Percentiles rank a stretch among this genome's conserved stretches.
Evolutionary conservation across 805 yeast species (phyloP).

Genomic region (Sungouiozyma ichnusensis): DNA sequence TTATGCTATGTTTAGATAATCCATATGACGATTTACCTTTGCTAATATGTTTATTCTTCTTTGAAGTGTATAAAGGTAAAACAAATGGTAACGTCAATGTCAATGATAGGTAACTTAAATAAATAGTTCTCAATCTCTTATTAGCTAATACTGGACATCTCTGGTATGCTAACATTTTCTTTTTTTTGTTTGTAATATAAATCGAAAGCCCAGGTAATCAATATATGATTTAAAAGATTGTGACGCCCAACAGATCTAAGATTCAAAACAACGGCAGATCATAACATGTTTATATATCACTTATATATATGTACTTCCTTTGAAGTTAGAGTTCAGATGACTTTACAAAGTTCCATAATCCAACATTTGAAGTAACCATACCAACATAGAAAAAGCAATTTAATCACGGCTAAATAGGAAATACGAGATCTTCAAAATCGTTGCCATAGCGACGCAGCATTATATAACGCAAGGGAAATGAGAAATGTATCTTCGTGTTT

Average conservation of each 20-base stretch:
- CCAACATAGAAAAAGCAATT: background rate
- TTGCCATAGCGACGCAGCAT: background rate
- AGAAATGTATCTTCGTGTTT: background rate
- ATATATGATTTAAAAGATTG: too few relatives aligned
- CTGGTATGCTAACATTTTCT: background rate
- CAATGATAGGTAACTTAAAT: constrained; percentile 14
- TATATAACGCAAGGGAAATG: background rate
- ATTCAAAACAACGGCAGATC: too few relatives aligned
- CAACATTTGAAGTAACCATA: background rate
- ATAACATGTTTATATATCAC: background rate
- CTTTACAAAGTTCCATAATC: background rate
- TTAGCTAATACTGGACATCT: background rate
- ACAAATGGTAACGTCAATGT: constrained; percentile 23
- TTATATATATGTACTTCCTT: background rate
- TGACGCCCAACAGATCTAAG: too few relatives aligned
- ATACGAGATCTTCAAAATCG: background rate
- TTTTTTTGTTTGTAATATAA: background rate
- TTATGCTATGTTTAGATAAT: background rate
- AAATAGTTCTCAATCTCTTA: background rate
- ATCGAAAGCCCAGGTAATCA: too few relatives aligned
- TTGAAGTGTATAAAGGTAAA: constrained; percentile 20
- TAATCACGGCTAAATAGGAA: background rate
- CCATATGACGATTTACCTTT: background rate
- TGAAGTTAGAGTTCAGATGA: background rate
- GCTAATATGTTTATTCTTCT: constrained; percentile 1